These are phyloP conservation scores for Xylaria cubensis DNA, from an alignment of 495 filamentous ascomycete genomes.

Conservation along the genomic window DNA sequence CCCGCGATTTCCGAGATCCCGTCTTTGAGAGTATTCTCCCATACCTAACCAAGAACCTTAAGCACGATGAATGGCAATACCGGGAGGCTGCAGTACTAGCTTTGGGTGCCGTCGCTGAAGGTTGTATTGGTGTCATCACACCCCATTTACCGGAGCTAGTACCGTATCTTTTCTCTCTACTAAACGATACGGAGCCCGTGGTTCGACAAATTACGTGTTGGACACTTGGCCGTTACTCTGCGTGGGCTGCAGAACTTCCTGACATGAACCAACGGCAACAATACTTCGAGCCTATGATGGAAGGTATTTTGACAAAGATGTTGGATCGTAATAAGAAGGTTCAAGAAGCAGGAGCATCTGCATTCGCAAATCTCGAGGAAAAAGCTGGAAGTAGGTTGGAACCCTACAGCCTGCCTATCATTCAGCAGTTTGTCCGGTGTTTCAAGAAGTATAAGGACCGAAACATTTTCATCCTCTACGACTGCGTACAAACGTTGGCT, in stretches of 20 bases:
- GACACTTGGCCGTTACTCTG: constrained; percentile 92
- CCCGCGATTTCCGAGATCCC: constrained; percentile 82
- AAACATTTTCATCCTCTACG: constrained; percentile 99
- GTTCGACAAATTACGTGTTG: constrained; percentile 98
- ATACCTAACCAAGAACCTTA: constrained; percentile 89
- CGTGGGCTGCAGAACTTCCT: constrained; percentile 83
- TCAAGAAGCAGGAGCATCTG: constrained; percentile 94
- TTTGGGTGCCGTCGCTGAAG: constrained; percentile 92
- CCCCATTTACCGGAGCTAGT: constrained; percentile 92
- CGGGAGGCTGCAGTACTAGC: constrained; percentile 95
- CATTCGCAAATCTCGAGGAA: constrained; percentile 95
- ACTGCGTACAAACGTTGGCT: constrained; percentile 96
- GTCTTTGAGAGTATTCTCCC: constrained; percentile 93
- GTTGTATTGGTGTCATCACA: constrained; percentile 87
- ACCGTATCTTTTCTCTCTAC: constrained; percentile 85
- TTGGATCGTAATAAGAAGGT: constrained; percentile 96
- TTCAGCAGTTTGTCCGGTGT: constrained; percentile 89
- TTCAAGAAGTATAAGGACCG: constrained; percentile 96
- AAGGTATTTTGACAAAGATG: constrained; percentile 93
- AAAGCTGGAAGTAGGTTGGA: constrained; percentile 81
- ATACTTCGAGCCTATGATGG: constrained; percentile 97
- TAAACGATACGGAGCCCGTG: constrained; percentile 87
- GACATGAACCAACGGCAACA: constrained; percentile 69
- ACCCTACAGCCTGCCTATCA: constrained; percentile 87
- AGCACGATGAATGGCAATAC: constrained; percentile 87